Conservation (phyloP, 192 early-diverging fungal genomes). For the Funneliformis mosseae region DNA sequence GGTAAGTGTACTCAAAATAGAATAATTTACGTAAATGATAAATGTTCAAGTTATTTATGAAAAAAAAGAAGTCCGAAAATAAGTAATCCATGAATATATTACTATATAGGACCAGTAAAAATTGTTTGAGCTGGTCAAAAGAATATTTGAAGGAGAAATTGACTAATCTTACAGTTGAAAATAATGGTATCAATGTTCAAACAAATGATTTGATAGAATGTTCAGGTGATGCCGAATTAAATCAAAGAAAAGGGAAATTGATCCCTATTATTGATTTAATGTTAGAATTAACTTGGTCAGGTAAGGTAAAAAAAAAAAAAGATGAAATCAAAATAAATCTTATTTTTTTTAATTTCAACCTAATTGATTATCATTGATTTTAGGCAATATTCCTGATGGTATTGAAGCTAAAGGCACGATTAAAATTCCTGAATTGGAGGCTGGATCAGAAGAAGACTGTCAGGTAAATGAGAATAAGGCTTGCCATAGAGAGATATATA, state of each 20-base stretch:
- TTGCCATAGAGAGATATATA: neutral
- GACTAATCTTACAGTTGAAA: conserved; percentile 51
- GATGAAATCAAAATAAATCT: conserved; percentile 23
- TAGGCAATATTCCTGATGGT: conserved; percentile 60
- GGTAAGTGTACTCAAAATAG: conserved; percentile 36
- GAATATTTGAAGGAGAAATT: conserved; percentile 76
- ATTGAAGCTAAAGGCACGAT: conserved; percentile 73
- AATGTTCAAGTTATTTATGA: neutral
- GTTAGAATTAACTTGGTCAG: conserved; percentile 75
- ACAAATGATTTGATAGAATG: conserved; percentile 67
- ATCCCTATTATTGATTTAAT: conserved; percentile 92
- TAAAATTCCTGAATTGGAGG: conserved; percentile 88
- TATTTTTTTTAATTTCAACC: neutral
- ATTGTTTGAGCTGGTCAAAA: conserved; percentile 91
- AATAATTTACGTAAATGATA: neutral
- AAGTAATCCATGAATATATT: neutral
- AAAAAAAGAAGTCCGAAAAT: neutral
- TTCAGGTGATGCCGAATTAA: conserved; percentile 88
- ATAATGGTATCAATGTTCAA: conserved; percentile 58
- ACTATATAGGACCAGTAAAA: conserved; percentile 86
- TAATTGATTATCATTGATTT: neutral
- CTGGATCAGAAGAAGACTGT: conserved; percentile 80
- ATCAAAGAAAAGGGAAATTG: conserved; percentile 94
- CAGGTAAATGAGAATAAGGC: conserved; percentile 52
- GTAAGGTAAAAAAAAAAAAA: too few relatives aligned